Evolutionary conservation across 805 yeast genomes (phyloP).

Genomic region (Candida sonorensis): DNA sequence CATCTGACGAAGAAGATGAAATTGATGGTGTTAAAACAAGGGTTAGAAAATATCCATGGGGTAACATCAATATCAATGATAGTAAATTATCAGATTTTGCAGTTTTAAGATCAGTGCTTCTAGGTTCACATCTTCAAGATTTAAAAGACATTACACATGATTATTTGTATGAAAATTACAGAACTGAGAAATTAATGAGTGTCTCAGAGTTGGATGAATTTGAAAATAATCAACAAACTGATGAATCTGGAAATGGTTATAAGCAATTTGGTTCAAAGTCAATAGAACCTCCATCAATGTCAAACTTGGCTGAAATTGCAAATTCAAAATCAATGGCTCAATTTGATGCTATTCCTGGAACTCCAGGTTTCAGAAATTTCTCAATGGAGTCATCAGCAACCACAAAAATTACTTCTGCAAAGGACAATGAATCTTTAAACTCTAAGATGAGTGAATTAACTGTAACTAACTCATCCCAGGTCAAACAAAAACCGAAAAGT

Average conservation of each 20-base stretch:
- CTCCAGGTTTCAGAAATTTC: slow-evolving; percentile 5
- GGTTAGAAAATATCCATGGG: slow-evolving; percentile 76
- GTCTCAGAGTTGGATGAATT: slow-evolving; percentile 40
- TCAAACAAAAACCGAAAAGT: neutral
- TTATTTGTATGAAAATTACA: slow-evolving; percentile 54
- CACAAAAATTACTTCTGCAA: slow-evolving; percentile 7
- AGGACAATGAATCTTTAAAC: slow-evolving; percentile 10
- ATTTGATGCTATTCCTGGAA: slow-evolving; percentile 10
- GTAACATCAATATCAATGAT: slow-evolving; percentile 49
- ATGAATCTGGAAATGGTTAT: no score
- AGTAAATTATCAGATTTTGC: slow-evolving; percentile 48
- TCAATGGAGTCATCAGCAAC: slow-evolving; percentile 7
- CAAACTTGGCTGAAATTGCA: slow-evolving; percentile 52
- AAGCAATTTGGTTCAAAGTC: no score
- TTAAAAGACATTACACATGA: slow-evolving; percentile 61
- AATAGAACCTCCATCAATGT: slow-evolving; percentile 49
- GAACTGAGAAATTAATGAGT: slow-evolving; percentile 55
- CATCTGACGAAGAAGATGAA: slow-evolving; percentile 53
- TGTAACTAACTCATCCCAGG: slow-evolving; percentile 2
- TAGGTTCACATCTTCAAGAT: slow-evolving; percentile 58
- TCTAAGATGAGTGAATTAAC: slow-evolving; percentile 10
- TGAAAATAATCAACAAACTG: slow-evolving; percentile 7
- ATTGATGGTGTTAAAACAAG: slow-evolving; percentile 44
- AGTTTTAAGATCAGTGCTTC: slow-evolving; percentile 44
- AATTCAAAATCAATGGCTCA: slow-evolving; percentile 27